Evolutionary conservation across 169 alveolate species (phyloP), one percentile per base, ranked within the genome.

Genomic region (Cryptosporidium bovis): DNA sequence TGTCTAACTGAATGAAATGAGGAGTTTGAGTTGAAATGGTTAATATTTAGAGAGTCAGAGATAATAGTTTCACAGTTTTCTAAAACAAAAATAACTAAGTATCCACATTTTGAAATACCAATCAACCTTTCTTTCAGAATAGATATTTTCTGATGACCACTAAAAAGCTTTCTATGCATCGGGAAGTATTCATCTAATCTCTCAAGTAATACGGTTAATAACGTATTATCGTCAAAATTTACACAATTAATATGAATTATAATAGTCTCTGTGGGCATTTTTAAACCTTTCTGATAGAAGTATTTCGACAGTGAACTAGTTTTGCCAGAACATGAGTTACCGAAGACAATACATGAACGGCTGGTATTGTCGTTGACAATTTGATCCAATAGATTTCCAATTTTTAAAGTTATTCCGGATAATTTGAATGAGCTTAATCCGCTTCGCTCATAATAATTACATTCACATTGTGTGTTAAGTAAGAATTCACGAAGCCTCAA

Each of bases 151-250:
- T 77, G 87, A 44, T 77, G 71, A 10, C 87, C 87, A 18, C 51
- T 34, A 46, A 77, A 77, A 56, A 77, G 69, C 29, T 51, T 77
- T 27, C 71, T 77, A 56, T 77, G 87, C 56, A 50, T 77, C 12
- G 87, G 87, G 36, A 77, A 77, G 16, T 58, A n/a, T 60, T 77
- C 87, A 60, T 77, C 64, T 27, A 77, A 56, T 12, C 87, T 53
- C 27, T 77, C 77, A 3, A 77, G 53, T 20, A 77, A 40, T 34
- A 44, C 33, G 8, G 69, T 46, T 12, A 77, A 36, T 36, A 77
- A 44, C 15, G 71, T 60, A n/a, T 60, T 77, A 77, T 77, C 87
- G 56, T 77, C 87, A 62, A 58, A 77, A 56, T 77, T 56, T 48
- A 77, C 5, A 62, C 87, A 77, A 40, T 77, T 77, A 15, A 77